Percentiles rank a stretch among this genome's conserved stretches.
Conservation (phyloP, 2,329 filamentous ascomycete species). For the Arthrobotrys conoides region DNA sequence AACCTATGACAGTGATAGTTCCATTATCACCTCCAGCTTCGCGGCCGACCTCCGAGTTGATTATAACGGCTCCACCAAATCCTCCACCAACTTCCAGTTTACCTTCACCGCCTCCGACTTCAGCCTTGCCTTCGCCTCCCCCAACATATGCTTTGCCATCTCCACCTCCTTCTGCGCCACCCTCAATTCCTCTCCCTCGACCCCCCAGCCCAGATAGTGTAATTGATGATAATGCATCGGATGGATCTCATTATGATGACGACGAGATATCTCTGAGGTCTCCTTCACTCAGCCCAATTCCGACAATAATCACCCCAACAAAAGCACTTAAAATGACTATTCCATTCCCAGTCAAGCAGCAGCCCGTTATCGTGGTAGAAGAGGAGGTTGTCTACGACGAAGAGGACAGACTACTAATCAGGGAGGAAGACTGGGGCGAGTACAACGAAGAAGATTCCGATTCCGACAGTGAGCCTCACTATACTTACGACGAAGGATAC, state of each 20-base stretch:
- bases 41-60: slow-evolving; percentile 51
- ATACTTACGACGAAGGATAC: slow-evolving; percentile 57
- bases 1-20: slow-evolving; percentile 9
- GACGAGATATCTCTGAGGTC: slow-evolving; percentile 27
- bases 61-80: slow-evolving; percentile 30
- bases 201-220: slow-evolving; percentile 37
- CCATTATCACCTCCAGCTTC: slow-evolving; percentile 49
- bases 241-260: slow-evolving; percentile 42
- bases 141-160: slow-evolving; percentile 31
- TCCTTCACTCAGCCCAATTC: slow-evolving; percentile 11
- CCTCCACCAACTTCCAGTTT: slow-evolving; percentile 9
- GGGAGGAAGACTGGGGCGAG: slow-evolving; percentile 54
- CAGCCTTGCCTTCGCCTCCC: slow-evolving; percentile 33
- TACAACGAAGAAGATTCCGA: slow-evolving; percentile 39
- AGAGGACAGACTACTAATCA: slow-evolving; percentile 40
- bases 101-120: slow-evolving; percentile 22
- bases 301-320: slow-evolving; percentile 1
- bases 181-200: slow-evolving; percentile 40
- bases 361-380: slow-evolving; percentile 21
- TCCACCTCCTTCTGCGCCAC: slow-evolving; percentile 40
- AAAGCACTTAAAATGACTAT: slow-evolving; percentile 22
- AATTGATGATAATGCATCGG: slow-evolving; percentile 22
- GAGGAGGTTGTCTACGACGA: slow-evolving; percentile 57
- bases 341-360: slow-evolving; percentile 15
- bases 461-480: slow-evolving; percentile 22